Base-by-base conservation (phyloP, 306 rosid genomes). In the Rubus parviflorus region DNA sequence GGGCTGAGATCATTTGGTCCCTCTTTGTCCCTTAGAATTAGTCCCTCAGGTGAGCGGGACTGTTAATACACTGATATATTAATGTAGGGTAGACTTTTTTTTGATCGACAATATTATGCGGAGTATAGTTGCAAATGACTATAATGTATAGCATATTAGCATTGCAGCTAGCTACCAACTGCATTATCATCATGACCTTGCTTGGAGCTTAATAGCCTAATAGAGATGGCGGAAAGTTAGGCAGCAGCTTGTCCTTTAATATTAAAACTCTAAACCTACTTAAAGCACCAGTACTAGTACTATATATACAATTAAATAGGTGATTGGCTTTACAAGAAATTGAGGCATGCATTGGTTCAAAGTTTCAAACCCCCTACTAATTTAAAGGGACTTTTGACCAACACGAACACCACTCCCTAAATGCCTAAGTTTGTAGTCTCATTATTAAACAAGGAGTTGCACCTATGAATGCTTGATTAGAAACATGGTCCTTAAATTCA, bases 401-500 rank as follows among this genome's bases (percentile, higher is more conserved):
- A 68, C 53, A 14, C 65, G n/a, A 41, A 17, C 17, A 61, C 15
- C 60, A 16, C 60, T 74, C 70, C 78, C 58, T 43, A 74, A 60
- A 74, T 56, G 62, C 77, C 77, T 76, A 45, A 47, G 64, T 75
- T 81, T 75, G 66, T 71, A 35, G 48, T 62, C 68, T 63, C n/a
- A 19, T 66, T 71, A 83, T 23, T 23, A 19, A 74, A 73, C 67
- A 57, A 42, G 67, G 68, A 70, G 48, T 38, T 64, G 69, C 56
- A 61, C 8, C 64, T 22, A n/a, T 77, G 35, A 53, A 62, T 49
- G 8, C 56, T 19, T 58, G 41, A 70, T 64, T 45, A 75, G 75
- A 74, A 72, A 75, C 80, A 70, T 17, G 12, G 65, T 75, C 75
- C 83, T 45, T 16, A 56, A 78, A 45, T 69, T 74, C 66, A 9